Conservation (phyloP, 2,329 filamentous ascomycete genomes). For the Teratosphaeria destructans region DNA sequence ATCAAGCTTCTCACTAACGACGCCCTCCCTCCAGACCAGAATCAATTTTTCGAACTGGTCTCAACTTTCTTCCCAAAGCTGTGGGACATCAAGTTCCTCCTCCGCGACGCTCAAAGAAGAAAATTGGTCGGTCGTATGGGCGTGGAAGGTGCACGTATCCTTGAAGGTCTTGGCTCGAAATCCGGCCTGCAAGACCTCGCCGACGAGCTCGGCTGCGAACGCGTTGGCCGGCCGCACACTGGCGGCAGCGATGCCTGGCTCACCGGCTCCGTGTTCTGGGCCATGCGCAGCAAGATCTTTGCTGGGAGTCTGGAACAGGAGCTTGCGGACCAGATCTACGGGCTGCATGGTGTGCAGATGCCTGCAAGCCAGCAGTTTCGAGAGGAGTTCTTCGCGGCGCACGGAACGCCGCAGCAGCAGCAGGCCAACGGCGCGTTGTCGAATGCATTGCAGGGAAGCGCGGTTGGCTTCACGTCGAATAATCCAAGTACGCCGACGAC, state of each 20-base stretch:
- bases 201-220: conserved; percentile 82
- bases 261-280: conserved; percentile 91
- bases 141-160: conserved; percentile 57
- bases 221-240: conserved; percentile 79
- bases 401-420: conserved; percentile 24
- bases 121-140: conserved; percentile 39
- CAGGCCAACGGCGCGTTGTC: background rate
- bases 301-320: conserved; percentile 66
- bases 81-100: conserved; percentile 94
- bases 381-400: conserved; percentile 34
- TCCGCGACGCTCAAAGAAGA: conserved; percentile 66
- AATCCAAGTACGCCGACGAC: conserved; percentile 60
- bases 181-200: conserved; percentile 88
- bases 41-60: conserved; percentile 79
- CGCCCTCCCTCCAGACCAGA: conserved; percentile 77
- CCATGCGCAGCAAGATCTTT: conserved; percentile 81
- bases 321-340: conserved; percentile 88
- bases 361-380: conserved; percentile 45
- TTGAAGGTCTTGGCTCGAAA: conserved; percentile 80
- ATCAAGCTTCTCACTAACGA: conserved; percentile 84
- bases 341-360: conserved; percentile 55
- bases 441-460: conserved; percentile 5
- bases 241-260: conserved; percentile 89
- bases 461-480: conserved; percentile 28
- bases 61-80: conserved; percentile 87